Percentiles rank a stretch among this genome's conserved stretches.
phyloP scores from a whole-genome alignment of 2,329 filamentous ascomycete genomes.

The Septoria linicola region DNA sequence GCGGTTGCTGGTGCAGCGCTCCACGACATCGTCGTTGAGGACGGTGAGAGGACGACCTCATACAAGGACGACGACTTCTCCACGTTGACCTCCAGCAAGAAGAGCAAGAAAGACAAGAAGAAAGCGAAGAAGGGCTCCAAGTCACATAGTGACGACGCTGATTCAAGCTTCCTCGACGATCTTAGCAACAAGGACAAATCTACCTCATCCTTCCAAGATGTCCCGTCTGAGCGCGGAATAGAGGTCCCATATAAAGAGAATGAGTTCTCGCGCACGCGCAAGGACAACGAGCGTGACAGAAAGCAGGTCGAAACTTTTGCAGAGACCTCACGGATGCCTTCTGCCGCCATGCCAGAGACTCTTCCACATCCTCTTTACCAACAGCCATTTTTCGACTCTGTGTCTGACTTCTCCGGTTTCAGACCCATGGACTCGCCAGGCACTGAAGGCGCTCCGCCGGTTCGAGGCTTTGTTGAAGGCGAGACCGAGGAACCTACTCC shows the following conservation, averaged over 20 bases:
- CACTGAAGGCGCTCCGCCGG: slow-evolving; percentile 35
- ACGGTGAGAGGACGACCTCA: slow-evolving; percentile 36
- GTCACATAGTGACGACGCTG: slow-evolving; percentile 7
- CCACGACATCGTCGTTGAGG: slow-evolving; percentile 44
- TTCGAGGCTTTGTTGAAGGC: slow-evolving; percentile 43
- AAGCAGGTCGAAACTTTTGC: slow-evolving; percentile 14
- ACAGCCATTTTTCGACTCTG: slow-evolving; percentile 44
- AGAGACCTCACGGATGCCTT: slow-evolving; percentile 15
- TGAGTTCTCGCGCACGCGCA: slow-evolving; percentile 15
- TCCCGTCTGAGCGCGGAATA: slow-evolving; percentile 5
- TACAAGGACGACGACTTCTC: slow-evolving; percentile 26
- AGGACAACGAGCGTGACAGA: slow-evolving; percentile 12
- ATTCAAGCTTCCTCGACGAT: slow-evolving; percentile 11
- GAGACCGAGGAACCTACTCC: slow-evolving; percentile 58
- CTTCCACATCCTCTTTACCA: slow-evolving; percentile 29
- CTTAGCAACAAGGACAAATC: slow-evolving; percentile 6
- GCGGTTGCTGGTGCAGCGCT: slow-evolving; percentile 27
- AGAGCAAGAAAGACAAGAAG: slow-evolving; percentile 45
- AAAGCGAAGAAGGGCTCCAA: slow-evolving; percentile 32
- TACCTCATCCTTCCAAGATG: slow-evolving; percentile 2
- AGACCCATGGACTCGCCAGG: slow-evolving; percentile 33
- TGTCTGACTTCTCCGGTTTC: slow-evolving; percentile 41
- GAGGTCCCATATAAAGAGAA: slow-evolving; percentile 8
- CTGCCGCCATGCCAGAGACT: background rate
- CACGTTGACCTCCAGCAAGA: slow-evolving; percentile 24